Base-by-base conservation (phyloP, 148 eudicot genomes). In the Vaccinium vitisidaea region DNA sequence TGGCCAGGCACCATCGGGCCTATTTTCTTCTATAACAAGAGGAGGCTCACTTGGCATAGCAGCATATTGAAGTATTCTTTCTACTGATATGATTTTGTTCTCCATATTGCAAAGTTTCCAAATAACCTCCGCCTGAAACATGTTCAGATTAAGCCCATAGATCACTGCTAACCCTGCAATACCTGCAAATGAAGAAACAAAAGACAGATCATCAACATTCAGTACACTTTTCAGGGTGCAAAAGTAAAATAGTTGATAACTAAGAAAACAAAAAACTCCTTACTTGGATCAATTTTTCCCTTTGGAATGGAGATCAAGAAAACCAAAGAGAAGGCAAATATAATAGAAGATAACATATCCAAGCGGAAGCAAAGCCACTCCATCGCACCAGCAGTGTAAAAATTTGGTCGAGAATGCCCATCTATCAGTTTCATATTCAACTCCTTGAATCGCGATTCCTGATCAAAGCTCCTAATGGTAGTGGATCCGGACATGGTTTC, bases 131-230 rank as follows among this genome's bases (percentile, higher is more conserved):
- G 82, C 74, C 88, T 90, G 95, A 32, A 91, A 11, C 83, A 56
- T 82, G 80, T 93, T 90, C 43, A 93, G 79, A 87, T 85, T 89
- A 77, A 93, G 90, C 25, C 92, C 95, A 52, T 93, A 93, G 15
- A 92, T 89, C 48, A 93, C 91, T 52, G 92, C 90, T 25, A 93
- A 87, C 14, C 95, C 95, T 81, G 95, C 93, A 85, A 91, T 84
- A 79, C 90, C 95, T 93, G 52, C 36, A 70, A 81, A 82, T 30
- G 11, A 76, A 39, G 11, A 77, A 39, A 46, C 61, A 19, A 58
- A 80, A 80, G 49, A 36, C 9, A 6, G 30, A 23, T 50, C 13
- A 70, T 30, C 18, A 71, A 49, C 30, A 19, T 30, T 53, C 3
- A 11, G 61, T 18, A 70, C 49, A 70, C 75, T 48, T 65, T 14